These are phyloP conservation scores for Pestalotiopsis sp. DNA, from an alignment of 2,329 filamentous ascomycete genomes.

Conservation along the genomic window DNA sequence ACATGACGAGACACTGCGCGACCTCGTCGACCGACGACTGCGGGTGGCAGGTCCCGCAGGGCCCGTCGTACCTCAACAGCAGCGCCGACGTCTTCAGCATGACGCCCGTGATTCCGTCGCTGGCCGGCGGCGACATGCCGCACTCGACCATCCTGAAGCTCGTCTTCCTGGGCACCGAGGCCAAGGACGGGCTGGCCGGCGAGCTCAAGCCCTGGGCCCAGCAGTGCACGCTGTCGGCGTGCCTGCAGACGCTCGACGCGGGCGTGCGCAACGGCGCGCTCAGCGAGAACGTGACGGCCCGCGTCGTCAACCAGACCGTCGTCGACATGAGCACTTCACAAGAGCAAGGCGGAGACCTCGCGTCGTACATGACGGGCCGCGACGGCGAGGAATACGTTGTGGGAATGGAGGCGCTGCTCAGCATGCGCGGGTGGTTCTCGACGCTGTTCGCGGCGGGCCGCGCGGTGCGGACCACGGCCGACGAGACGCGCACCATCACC, in stretches of 20 bases:
- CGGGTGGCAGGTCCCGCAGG: slow-evolving; percentile 31
- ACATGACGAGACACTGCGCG: slow-evolving; percentile 27
- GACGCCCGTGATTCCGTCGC: slow-evolving; percentile 28
- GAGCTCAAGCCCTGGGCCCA: slow-evolving; percentile 30
- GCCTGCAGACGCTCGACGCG: slow-evolving; percentile 30
- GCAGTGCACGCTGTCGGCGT: slow-evolving; percentile 30
- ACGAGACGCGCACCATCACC: slow-evolving; percentile 29
- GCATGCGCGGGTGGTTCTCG: slow-evolving; percentile 33
- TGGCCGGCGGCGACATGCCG: slow-evolving; percentile 24
- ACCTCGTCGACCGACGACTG: slow-evolving; percentile 17
- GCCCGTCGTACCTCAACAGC: slow-evolving; percentile 21
- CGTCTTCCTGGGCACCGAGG: slow-evolving; percentile 35
- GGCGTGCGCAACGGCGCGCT: slow-evolving; percentile 28
- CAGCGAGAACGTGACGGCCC: slow-evolving; percentile 22
- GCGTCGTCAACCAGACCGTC: slow-evolving; percentile 27
- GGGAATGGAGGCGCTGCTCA: slow-evolving; percentile 28
- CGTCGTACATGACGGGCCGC: slow-evolving; percentile 20
- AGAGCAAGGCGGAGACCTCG: slow-evolving; percentile 17
- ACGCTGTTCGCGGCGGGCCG: slow-evolving; percentile 30
- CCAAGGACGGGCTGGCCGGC: slow-evolving; percentile 21
- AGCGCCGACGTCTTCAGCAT: slow-evolving; percentile 32
- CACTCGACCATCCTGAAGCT: slow-evolving; percentile 33
- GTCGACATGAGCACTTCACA: slow-evolving; percentile 17
- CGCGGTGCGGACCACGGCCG: slow-evolving; percentile 24
- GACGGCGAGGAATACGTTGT: slow-evolving; percentile 24